Evolutionary conservation across 495 filamentous ascomycete genomes (phyloP), one percentile per base, ranked within the genome.

Genomic region (Penicillium atrosanguineum): DNA sequence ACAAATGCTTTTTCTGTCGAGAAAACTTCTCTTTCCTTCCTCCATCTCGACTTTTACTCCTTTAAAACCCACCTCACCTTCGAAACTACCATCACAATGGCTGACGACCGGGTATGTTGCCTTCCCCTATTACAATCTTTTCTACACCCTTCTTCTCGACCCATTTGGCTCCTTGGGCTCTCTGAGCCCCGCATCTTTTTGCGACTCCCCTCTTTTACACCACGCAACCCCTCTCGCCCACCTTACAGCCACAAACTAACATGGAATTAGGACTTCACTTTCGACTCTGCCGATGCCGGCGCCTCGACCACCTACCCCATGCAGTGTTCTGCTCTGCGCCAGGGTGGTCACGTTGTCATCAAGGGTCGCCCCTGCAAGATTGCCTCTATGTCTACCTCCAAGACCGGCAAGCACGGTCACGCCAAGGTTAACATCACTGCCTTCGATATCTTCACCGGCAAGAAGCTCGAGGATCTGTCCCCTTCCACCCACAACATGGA

Each of bases 401-500:
- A 99, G 91, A 99, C 94, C 58, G 94, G 94, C 75, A 99, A 99
- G 89, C 94, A 99, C 88, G 94, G 94, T 75, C 94, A 99, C 87
- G 94, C 94, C 75, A 99, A 99, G 87, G 94, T 97, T 72, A 91
- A 99, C 81, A 77, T 99, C 56, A 86, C 95, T 65, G 94, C 89
- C 69, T 85, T 93, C 71, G 94, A 99, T 72, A 97, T 99, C 81
- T 99, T 99, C 83, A 99, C 91, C 56, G 83, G 83, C 83, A 97
- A 97, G 89, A 99, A 99, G 85, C 80, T 94, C 54, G 94, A 99
- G 83, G 94, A 99, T 77, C 88, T 99, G 53, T 97, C 88, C 79
- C 94, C 94, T 56, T 97, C 94, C 72, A 99, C 94, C 84, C 94
- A 99, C 86, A 97, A 97, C 84, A 99, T 99, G 94, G 90, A 99